These are phyloP conservation scores for Ambrosia trifida DNA, from an alignment of 129 eudicot genomes.

Conservation along the genomic window DNA sequence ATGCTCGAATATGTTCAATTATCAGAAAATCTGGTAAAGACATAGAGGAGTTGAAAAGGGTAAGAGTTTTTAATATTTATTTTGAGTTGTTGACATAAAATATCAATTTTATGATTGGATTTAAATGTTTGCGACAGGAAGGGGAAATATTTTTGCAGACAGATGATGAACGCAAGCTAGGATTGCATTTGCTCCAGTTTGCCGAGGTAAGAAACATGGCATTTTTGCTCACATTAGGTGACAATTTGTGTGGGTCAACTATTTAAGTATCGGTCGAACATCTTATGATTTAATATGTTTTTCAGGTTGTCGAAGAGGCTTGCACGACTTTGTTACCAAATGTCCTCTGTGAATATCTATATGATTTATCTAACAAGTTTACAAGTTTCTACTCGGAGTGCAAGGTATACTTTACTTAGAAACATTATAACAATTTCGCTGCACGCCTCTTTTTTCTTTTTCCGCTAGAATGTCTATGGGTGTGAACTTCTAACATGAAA, in stretches of 20 bases:
- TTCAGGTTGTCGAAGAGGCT: conserved; percentile 79
- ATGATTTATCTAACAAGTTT: conserved; percentile 71
- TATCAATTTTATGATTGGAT: conserved; percentile 2
- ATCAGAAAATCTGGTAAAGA: conserved; percentile 93
- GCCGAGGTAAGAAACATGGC: conserved; percentile 62
- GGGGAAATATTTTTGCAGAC: conserved; percentile 58
- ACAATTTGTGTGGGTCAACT: no score
- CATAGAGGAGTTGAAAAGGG: conserved; percentile 74
- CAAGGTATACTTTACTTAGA: conserved; percentile 32
- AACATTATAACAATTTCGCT: no score
- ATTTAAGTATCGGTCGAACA: background rate
- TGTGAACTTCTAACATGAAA: no score
- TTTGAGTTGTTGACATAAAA: background rate
- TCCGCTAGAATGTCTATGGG: no score
- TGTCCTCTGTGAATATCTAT: conserved; percentile 67
- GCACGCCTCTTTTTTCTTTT: no score
- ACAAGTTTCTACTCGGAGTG: conserved; percentile 71
- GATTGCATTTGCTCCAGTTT: conserved; percentile 82
- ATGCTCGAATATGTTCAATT: conserved; percentile 90
- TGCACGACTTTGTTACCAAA: conserved; percentile 68
- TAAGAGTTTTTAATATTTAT: background rate
- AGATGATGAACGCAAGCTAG: conserved; percentile 66
- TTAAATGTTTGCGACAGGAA: conserved; percentile 38
- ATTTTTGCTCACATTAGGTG: background rate
- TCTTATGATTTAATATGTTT: conserved; percentile 4